Evolutionary conservation across 306 rosid genomes (phyloP), one percentile per base, ranked within the genome.

Genomic region (Quercus engelmannii): DNA sequence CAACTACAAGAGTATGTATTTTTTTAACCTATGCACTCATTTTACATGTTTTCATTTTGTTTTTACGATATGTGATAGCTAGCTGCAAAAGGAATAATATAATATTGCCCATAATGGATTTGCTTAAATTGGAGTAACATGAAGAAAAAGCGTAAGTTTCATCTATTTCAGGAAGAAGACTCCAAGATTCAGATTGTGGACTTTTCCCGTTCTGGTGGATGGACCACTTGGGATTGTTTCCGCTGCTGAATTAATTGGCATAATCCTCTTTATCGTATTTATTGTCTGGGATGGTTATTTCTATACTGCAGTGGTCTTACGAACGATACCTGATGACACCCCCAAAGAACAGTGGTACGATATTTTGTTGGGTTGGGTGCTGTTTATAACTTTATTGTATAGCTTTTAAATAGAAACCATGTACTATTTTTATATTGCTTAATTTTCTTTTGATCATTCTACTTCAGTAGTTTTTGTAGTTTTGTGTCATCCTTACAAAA

Each of bases 181-280:
- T 67, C 94, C 98, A 21, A 84, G 91, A 20, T 87, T 82, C 64
- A 83, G 93, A 57, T 86, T 92, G 74, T 94, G 97, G 98, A 94
- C 98, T 1, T 86, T 92, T 69, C 98, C 98, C 43, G 88, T 91
- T 85, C 57, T 94, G 61, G 90, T 94, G 65, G 88, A 90, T 23
- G 98, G 97, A 41, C 97, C 98, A 33, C 87, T 94, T 61, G 97
- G 96, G 59, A 94, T 94, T 31, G 92, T 94, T 87, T 88, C 94
- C 79, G 98, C 91, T 49, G 76, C 97, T 57, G 98, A 94, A 84
- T 33, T 92, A 0, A 79, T 92, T 67, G 98, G 97, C 55, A 94
- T 94, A 70, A 25, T 92, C 38, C 88, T 94, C 43, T 86, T 92
- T 79, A 43, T 46, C 5, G 81, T 78, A 0, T 94, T 76, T 86